Conservation (phyloP, 2,329 filamentous ascomycete species). For the Curvularia sp. region DNA sequence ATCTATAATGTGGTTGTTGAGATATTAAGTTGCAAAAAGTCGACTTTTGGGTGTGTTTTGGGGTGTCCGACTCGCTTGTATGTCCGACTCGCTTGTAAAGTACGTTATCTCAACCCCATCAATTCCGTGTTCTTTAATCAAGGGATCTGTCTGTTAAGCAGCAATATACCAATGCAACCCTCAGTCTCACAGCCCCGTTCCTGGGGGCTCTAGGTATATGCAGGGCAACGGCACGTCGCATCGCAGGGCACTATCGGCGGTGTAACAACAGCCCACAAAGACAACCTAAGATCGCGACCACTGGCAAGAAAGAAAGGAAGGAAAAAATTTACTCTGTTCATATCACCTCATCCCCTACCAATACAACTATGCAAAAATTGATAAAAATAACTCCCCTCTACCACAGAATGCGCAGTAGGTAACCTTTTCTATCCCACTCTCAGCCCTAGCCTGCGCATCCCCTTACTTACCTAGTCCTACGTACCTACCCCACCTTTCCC, state of each 20-base stretch:
- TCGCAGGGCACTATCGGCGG: background rate
- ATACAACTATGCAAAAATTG: background rate
- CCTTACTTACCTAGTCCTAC: no score
- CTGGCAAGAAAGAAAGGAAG: background rate
- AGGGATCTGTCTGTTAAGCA: background rate
- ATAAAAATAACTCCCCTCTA: background rate
- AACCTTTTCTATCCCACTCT: background rate
- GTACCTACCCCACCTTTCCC: no score
- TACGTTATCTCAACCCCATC: no score
- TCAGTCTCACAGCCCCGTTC: background rate
- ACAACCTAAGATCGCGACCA: no score
- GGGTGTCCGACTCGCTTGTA: no score
- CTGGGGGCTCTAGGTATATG: background rate
- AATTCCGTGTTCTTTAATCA: background rate
- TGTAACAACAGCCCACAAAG: background rate
- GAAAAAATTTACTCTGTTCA: background rate
- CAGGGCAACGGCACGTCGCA: background rate
- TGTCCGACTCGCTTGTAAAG: no score
- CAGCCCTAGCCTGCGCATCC: background rate
- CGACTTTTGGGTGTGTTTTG: no score
- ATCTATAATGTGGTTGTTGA: no score
- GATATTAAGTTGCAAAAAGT: no score
- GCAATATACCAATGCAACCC: background rate
- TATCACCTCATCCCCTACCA: background rate
- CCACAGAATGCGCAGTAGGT: background rate